Evolutionary conservation across 345 rosid genomes (phyloP), one percentile per base, ranked within the genome.

Genomic region (Eucalyptus tenuipes): DNA sequence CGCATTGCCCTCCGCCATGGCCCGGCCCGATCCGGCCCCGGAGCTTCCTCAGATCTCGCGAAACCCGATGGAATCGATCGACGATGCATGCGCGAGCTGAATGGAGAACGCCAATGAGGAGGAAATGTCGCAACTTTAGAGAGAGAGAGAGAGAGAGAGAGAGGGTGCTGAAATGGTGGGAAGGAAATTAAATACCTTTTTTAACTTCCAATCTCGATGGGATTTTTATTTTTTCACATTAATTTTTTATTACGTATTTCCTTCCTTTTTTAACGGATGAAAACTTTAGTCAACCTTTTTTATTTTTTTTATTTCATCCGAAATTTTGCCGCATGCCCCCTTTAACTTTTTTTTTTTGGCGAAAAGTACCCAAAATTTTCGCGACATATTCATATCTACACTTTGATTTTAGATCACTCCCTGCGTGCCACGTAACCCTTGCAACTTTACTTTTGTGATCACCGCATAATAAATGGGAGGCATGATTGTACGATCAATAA

Each of bases 1-100:
- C 31, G 90, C 92, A 89, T 89, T 91, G 71, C 92, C 93, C 66
- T 95, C 96, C 55, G 93, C 96, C 98, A 96, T 97, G 88, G 90
- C 88, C 55, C 16, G 17, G 31, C 16, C 33, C 87, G 50, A 40
- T 37, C 82, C 29, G 47, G 47, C 24, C 24, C 5, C 82, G 82
- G 82, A 75, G 15, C 45, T 75, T 55, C 47, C 82, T 75, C 82
- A 40, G 82, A 22, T 75, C 82, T 75, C 82, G 82, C 27, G 25
- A 75, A 10, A 0, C 29, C 82, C 42, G 82, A 75, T 61, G 82
- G 82, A 40, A 12, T 75, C 82, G 47, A 75, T 75, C 47, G 82
- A 22, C 82, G 47, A 40, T 75, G 47, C 82, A 75, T 75, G 82
- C 82, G 22, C 15, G 25, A 40, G 82, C 47, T 44, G 40, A 25